These are phyloP conservation scores for Perkinsus chesapeaki DNA, from an alignment of 169 alveolate genomes.

Conservation along the genomic window DNA sequence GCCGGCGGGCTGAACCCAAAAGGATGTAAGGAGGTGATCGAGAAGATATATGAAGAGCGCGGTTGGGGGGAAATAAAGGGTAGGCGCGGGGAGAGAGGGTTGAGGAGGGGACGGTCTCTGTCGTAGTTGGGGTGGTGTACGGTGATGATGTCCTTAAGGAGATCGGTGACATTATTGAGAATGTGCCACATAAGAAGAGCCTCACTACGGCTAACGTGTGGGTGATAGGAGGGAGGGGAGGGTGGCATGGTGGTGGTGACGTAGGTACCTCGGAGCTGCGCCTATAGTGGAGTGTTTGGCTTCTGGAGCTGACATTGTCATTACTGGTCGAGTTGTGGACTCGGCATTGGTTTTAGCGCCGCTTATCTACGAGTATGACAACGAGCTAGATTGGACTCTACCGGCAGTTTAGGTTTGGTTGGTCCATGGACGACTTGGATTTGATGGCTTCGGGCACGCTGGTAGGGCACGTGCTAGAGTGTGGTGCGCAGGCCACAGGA, in stretches of 20 bases:
- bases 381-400: neutral
- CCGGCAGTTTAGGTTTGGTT: neutral
- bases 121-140: neutral
- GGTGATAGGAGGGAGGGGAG: too few relatives aligned
- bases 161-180: neutral
- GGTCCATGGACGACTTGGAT: neutral
- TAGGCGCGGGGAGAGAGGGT: neutral
- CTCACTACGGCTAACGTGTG: neutral
- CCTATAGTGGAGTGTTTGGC: neutral
- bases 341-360: neutral
- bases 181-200: neutral
- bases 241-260: neutral
- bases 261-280: neutral
- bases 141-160: neutral
- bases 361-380: neutral
- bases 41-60: neutral
- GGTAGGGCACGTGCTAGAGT: neutral
- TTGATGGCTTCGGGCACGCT: neutral
- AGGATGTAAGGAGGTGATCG: neutral
- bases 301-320: neutral
- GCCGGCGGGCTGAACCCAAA: neutral
- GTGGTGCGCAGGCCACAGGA: neutral
- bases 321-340: neutral
- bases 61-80: neutral
- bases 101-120: too few relatives aligned